phyloP scores from a whole-genome alignment of 2,329 filamentous ascomycete genomes.

The Raffaelea deltoideospora region DNA sequence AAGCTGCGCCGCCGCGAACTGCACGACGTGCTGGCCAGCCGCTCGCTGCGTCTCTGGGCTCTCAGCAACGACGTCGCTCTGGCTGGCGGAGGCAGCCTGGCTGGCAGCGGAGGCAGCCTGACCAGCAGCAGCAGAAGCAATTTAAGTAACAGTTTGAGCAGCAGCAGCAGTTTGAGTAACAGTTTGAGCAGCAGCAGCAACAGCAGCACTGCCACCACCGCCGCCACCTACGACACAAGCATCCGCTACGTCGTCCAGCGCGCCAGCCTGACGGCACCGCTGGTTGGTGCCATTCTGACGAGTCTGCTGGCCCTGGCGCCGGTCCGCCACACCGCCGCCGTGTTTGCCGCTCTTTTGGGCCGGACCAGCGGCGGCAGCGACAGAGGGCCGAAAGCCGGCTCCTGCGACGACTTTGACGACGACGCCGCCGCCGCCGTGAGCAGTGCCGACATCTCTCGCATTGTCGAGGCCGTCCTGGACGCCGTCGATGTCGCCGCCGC shows the following conservation, averaged over 20 bases:
- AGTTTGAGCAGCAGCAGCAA: too few relatives aligned
- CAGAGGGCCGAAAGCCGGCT: background rate
- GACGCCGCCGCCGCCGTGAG: slow-evolving; percentile 22
- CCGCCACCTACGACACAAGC: too few relatives aligned
- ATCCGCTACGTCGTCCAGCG: slow-evolving; percentile 27
- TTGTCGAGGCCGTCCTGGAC: slow-evolving; percentile 26
- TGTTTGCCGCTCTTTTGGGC: slow-evolving; percentile 25
- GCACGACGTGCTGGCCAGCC: slow-evolving; percentile 8
- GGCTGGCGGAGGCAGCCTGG: slow-evolving; percentile 16
- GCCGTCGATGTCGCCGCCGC: slow-evolving; percentile 21
- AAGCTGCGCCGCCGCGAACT: slow-evolving; percentile 15
- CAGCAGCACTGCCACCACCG: too few relatives aligned
- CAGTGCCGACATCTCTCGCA: slow-evolving; percentile 21
- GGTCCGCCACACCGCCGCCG: slow-evolving; percentile 25
- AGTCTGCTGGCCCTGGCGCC: slow-evolving; percentile 32
- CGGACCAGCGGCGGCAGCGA: slow-evolving; percentile 13
- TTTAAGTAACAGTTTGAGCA: too few relatives aligned
- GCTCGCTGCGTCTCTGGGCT: slow-evolving; percentile 15
- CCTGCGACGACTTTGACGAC: background rate
- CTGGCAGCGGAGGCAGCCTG: too few relatives aligned
- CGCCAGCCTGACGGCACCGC: slow-evolving; percentile 18
- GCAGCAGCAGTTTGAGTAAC: too few relatives aligned
- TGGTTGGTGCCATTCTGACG: slow-evolving; percentile 30
- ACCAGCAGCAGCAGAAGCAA: too few relatives aligned
- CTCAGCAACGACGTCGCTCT: slow-evolving; percentile 11